These are phyloP conservation scores for Helicostylum pulchrum DNA, from an alignment of 192 early-diverging fungal species.

Conservation along the genomic window DNA sequence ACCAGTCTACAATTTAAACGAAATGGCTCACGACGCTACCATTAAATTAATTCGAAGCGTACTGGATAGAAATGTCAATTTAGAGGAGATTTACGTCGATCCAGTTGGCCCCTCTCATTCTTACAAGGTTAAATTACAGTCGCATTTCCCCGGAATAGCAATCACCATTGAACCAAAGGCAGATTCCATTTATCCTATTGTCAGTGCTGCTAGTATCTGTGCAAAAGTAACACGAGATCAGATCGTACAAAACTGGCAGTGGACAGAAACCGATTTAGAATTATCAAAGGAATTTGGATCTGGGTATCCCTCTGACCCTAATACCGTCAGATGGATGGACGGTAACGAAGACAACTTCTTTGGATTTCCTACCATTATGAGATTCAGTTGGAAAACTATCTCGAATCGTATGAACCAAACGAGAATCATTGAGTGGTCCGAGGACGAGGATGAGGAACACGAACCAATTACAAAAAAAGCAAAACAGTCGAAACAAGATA, in stretches of 20 bases:
- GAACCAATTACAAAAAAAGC: neutral
- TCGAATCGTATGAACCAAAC: constrained; percentile 64
- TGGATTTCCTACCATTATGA: constrained; percentile 86
- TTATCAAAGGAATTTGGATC: constrained; percentile 73
- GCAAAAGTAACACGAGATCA: constrained; percentile 89
- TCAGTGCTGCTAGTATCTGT: constrained; percentile 93
- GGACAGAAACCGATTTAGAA: constrained; percentile 52
- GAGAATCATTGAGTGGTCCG: constrained; percentile 18
- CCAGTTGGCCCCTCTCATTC: constrained; percentile 88
- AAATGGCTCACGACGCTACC: constrained; percentile 91
- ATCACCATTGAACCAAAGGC: constrained; percentile 94
- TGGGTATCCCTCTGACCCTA: constrained; percentile 92
- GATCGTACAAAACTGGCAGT: constrained; percentile 61
- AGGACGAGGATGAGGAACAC: neutral
- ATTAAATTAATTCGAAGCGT: constrained; percentile 75
- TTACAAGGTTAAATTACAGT: constrained; percentile 79
- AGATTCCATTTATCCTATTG: constrained; percentile 89
- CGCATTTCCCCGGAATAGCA: constrained; percentile 70
- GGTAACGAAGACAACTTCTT: constrained; percentile 79
- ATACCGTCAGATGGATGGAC: constrained; percentile 84
- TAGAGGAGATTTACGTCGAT: constrained; percentile 89
- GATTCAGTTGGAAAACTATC: constrained; percentile 95
- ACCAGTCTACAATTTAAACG: constrained; percentile 88
- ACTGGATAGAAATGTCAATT: constrained; percentile 57
- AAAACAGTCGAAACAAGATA: neutral